phyloP scores from a whole-genome alignment of 352 stramenopile genomes.

The Globisporangium sylvaticum region DNA sequence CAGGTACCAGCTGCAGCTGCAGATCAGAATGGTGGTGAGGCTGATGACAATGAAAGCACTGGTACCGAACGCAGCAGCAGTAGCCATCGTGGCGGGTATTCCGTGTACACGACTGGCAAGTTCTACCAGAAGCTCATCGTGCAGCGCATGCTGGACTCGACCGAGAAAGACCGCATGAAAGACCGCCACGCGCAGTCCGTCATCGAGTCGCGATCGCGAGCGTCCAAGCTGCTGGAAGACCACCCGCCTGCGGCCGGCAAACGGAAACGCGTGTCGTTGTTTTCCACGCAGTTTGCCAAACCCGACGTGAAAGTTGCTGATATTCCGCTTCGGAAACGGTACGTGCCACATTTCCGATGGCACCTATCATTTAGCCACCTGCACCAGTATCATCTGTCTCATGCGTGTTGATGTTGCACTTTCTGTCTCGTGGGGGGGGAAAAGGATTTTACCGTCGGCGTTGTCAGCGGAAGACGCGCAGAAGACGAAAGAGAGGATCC shows the following conservation, averaged over 20 bases:
- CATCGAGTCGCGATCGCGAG: conserved; percentile 57
- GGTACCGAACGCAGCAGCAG: not conserved
- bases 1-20: not conserved
- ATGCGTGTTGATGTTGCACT: not conserved
- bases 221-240: conserved; percentile 58
- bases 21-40: not conserved
- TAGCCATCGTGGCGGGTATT: conserved; percentile 26
- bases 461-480: conserved; percentile 32
- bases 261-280: conserved; percentile 11
- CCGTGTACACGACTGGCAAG: conserved; percentile 49
- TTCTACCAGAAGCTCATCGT: conserved; percentile 83
- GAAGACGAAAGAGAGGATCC: conserved; percentile 31
- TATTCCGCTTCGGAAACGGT: not conserved
- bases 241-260: conserved; percentile 3
- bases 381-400: not conserved
- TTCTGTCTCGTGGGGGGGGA: too few species aligned
- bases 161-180: conserved; percentile 80
- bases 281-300: conserved; percentile 14
- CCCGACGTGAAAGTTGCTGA: conserved; percentile 5
- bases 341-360: not conserved
- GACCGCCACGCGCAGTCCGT: conserved; percentile 75
- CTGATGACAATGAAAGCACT: not conserved
- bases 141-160: conserved; percentile 68
- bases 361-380: not conserved
- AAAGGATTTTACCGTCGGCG: conserved; percentile 25